phyloP scores from a whole-genome alignment of 352 stramenopile species.

The Pythium vanterpoolii region DNA sequence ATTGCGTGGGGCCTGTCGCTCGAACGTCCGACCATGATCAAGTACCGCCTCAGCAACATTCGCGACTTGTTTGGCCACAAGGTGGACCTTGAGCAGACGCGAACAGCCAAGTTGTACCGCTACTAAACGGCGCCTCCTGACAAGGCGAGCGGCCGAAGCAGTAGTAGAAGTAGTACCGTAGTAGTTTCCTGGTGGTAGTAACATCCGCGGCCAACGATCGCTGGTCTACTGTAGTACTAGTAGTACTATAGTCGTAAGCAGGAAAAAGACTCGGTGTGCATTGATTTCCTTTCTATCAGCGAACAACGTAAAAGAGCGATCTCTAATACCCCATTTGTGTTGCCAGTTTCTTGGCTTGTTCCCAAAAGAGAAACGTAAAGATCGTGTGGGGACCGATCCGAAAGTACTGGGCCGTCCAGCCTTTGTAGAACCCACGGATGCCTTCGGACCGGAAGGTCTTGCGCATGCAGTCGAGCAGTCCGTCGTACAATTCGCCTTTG shows the following conservation, averaged over 20 bases:
- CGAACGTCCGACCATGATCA: conserved; percentile 99
- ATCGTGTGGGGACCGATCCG: conserved; percentile 82
- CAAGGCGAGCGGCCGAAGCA: too few relatives aligned
- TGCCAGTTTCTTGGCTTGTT: conserved; percentile 75
- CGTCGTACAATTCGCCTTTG: conserved; percentile 77
- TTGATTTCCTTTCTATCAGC: conserved; percentile 1
- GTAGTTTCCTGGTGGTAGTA: too few relatives aligned
- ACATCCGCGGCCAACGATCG: too few relatives aligned
- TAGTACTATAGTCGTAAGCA: too few relatives aligned
- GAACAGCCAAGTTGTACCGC: conserved; percentile 89
- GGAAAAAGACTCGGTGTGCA: too few relatives aligned
- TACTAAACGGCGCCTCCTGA: conserved; percentile 53
- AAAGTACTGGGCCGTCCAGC: conserved; percentile 86
- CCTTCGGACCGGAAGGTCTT: conserved; percentile 82
- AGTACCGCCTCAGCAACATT: conserved; percentile 99
- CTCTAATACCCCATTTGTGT: conserved; percentile 59
- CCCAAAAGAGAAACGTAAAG: conserved; percentile 87
- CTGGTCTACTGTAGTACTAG: too few relatives aligned
- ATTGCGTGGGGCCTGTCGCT: conserved; percentile 99
- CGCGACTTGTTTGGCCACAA: conserved; percentile 99
- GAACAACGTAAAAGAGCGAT: too few relatives aligned
- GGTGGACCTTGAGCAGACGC: conserved; percentile 95
- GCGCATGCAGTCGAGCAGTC: conserved; percentile 67
- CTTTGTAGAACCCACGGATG: conserved; percentile 83
- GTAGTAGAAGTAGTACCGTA: too few relatives aligned